Conservation (phyloP, 2,329 filamentous ascomycete genomes). For the Fusarium floridanum region DNA sequence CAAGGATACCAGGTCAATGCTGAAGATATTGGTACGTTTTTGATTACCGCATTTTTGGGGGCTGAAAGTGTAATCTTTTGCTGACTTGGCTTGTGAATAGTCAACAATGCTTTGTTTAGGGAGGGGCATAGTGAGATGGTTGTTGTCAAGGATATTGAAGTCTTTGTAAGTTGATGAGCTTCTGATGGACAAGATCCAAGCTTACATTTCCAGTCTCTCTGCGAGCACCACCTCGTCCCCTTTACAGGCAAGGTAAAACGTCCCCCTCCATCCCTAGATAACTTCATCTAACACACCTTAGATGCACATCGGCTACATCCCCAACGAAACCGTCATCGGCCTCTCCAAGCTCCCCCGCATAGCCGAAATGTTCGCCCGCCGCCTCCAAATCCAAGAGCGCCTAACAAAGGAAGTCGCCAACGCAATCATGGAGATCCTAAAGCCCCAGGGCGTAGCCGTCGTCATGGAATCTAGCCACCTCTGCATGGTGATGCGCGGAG, state of each 20-base stretch:
- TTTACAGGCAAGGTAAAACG: conserved; percentile 87
- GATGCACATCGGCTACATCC: conserved; percentile 99
- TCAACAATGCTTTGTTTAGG: conserved; percentile 94
- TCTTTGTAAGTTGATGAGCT: conserved; percentile 60
- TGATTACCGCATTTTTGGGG: neutral
- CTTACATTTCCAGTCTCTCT: conserved; percentile 72
- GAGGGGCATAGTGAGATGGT: conserved; percentile 98
- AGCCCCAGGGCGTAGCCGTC: conserved; percentile 94
- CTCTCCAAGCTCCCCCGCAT: conserved; percentile 96
- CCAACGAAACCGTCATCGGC: conserved; percentile 89
- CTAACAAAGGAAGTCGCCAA: conserved; percentile 96
- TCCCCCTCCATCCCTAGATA: neutral
- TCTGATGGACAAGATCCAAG: neutral
- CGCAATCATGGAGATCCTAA: conserved; percentile 91
- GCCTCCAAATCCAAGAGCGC: conserved; percentile 95
- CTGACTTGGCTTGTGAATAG: neutral
- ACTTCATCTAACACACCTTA: conserved; percentile 50
- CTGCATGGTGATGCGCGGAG: conserved; percentile 99
- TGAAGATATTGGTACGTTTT: conserved; percentile 73
- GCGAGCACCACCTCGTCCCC: conserved; percentile 97
- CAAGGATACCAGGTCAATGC: conserved; percentile 98
- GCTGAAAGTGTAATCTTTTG: neutral
- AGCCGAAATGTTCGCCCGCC: conserved; percentile 94
- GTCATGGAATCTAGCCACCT: conserved; percentile 98
- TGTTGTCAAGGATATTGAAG: conserved; percentile 97